phyloP scores from a whole-genome alignment of 306 rosid genomes.

The Dryas alaskensis region DNA sequence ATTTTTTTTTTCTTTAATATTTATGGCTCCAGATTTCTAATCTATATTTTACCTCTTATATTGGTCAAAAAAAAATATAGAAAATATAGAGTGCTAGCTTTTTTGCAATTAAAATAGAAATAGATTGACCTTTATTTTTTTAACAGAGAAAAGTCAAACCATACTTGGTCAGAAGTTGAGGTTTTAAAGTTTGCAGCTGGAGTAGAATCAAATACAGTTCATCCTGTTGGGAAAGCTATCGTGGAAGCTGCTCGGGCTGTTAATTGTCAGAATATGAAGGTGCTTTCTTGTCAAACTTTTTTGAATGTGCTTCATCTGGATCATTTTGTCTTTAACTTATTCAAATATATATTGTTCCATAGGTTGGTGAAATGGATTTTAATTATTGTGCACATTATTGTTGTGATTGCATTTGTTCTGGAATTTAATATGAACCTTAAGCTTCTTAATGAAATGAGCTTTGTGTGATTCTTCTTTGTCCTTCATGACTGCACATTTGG shows the following conservation, averaged over 20 bases:
- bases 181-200: conserved; percentile 85
- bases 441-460: neutral
- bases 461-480: neutral
- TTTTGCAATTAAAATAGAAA: conserved; percentile 16
- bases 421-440: neutral
- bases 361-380: neutral
- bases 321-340: neutral
- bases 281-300: conserved; percentile 16
- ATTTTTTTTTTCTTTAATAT: neutral
- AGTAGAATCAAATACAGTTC: conserved; percentile 86
- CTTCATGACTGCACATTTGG: neutral
- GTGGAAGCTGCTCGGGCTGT: conserved; percentile 75
- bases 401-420: neutral
- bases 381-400: neutral
- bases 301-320: neutral
- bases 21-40: neutral
- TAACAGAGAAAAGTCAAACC: conserved; percentile 46
- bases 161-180: conserved; percentile 64
- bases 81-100: neutral
- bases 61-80: neutral
- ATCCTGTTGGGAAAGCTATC: conserved; percentile 93
- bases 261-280: conserved; percentile 62
- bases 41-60: neutral
- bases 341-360: neutral
- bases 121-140: neutral